Evolutionary conservation across 805 yeast species (phyloP).

Genomic region (Schizosaccharomyces japonicus): DNA sequence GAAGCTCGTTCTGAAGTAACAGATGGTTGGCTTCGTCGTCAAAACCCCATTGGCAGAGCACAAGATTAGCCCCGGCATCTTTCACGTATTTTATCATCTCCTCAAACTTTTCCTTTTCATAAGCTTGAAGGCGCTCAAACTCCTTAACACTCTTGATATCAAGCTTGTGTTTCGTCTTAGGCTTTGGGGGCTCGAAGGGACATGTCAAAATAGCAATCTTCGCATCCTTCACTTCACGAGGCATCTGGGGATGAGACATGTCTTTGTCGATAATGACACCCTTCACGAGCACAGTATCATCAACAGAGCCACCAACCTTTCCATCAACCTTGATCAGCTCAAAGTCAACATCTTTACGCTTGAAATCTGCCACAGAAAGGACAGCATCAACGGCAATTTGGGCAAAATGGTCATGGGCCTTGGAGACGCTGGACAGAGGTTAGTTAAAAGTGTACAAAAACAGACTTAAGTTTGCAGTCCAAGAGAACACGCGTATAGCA

Average conservation of each 20-base stretch:
- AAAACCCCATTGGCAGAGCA: conserved; percentile 97
- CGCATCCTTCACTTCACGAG: conserved; percentile 51
- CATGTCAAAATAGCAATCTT: conserved; percentile 87
- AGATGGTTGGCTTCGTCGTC: conserved; percentile 96
- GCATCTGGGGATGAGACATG: conserved; percentile 97
- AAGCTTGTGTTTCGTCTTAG: conserved; percentile 91
- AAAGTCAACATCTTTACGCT: conserved; percentile 86
- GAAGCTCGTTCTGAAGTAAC: conserved; percentile 62
- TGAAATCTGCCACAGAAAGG: conserved; percentile 69
- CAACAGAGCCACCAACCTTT: conserved; percentile 81
- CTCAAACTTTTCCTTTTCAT: conserved; percentile 73
- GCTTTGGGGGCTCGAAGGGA: conserved; percentile 98
- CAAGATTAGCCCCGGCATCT: conserved; percentile 79
- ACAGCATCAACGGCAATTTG: conserved; percentile 95
- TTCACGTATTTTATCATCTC: conserved; percentile 78
- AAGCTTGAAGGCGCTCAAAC: conserved; percentile 67
- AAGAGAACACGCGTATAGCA: conserved; percentile 1
- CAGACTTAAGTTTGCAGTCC: neutral
- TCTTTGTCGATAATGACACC: conserved; percentile 93
- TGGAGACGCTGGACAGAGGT: too few species aligned
- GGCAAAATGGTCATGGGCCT: conserved; percentile 80
- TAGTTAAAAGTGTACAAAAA: neutral
- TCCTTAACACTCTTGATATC: conserved; percentile 88
- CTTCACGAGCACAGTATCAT: conserved; percentile 58
- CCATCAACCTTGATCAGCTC: conserved; percentile 90